Evolutionary conservation across 768 basidiomycete species (phyloP).

Genomic region (Tricholomella constricta): DNA sequence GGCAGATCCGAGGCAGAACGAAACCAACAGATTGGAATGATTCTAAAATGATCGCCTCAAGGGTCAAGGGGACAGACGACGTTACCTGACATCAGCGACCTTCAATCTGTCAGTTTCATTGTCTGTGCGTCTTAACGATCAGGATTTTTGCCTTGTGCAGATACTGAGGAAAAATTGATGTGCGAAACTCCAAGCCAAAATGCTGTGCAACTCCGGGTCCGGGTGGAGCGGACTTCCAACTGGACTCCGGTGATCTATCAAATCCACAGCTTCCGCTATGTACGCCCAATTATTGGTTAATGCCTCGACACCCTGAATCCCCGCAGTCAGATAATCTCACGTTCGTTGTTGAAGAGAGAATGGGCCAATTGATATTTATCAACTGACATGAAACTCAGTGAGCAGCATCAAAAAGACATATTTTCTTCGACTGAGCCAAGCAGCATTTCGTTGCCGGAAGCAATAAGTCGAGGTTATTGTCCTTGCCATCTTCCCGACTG

Average conservation of each 20-base stretch:
- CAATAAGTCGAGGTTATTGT: neutral
- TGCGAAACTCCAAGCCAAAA: conserved; percentile 2
- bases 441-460: no score
- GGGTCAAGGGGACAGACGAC: conserved; percentile 1
- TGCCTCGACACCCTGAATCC: conserved; percentile 1
- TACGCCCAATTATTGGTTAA: neutral
- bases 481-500: neutral
- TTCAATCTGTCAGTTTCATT: conserved; percentile 19
- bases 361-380: no score
- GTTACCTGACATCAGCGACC: conserved; percentile 5
- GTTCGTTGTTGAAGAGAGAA: no score
- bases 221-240: conserved; percentile 9
- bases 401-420: no score
- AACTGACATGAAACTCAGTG: no score
- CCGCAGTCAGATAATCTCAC: no score
- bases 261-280: no score
- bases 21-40: conserved; percentile 3
- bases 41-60: conserved; percentile 3
- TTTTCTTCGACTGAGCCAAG: no score
- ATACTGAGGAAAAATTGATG: conserved; percentile 12
- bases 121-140: conserved; percentile 7
- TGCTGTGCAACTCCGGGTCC: conserved; percentile 13
- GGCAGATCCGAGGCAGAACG: conserved; percentile 13
- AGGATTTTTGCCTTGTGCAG: conserved; percentile 8
- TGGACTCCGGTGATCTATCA: conserved; percentile 4